Conservation (phyloP, 129 eudicot species). For the Arctium lappa region DNA sequence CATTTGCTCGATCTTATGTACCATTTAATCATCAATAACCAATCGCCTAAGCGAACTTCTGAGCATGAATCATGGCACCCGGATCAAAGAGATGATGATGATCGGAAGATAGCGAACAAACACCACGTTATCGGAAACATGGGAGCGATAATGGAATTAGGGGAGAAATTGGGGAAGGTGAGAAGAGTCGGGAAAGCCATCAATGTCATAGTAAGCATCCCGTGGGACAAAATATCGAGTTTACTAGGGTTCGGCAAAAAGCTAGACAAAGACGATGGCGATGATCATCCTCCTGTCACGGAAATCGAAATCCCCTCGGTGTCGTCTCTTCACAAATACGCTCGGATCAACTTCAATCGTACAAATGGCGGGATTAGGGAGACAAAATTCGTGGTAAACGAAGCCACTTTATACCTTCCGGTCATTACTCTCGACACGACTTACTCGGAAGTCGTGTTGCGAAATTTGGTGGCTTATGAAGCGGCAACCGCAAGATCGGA, state of each 20-base stretch:
- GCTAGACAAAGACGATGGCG: conserved; percentile 3
- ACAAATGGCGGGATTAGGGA: conserved; percentile 18
- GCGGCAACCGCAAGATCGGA: conserved; percentile 5
- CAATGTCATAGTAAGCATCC: conserved; percentile 25
- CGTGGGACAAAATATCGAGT: conserved; percentile 30
- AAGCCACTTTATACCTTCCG: conserved; percentile 24
- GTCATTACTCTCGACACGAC: conserved; percentile 21
- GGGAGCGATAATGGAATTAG: conserved; percentile 28
- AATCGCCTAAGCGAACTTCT: neutral
- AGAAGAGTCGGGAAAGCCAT: conserved; percentile 21
- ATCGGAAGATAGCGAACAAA: neutral
- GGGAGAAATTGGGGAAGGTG: conserved; percentile 10
- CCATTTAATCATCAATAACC: conserved; percentile 23
- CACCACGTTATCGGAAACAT: conserved; percentile 10
- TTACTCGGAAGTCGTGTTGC: conserved; percentile 32
- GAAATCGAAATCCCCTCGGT: conserved; percentile 48
- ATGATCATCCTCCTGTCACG: conserved; percentile 18
- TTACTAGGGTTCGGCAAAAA: conserved; percentile 18
- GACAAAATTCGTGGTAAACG: conserved; percentile 7
- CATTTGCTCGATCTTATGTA: conserved; percentile 45
- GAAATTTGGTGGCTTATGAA: conserved; percentile 48
- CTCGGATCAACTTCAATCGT: conserved; percentile 20
- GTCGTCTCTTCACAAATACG: conserved; percentile 18
- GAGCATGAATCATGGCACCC: neutral
- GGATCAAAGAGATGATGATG: neutral